These are phyloP conservation scores for Arthromyces matolae DNA, from an alignment of 768 basidiomycete genomes.

Conservation along the genomic window DNA sequence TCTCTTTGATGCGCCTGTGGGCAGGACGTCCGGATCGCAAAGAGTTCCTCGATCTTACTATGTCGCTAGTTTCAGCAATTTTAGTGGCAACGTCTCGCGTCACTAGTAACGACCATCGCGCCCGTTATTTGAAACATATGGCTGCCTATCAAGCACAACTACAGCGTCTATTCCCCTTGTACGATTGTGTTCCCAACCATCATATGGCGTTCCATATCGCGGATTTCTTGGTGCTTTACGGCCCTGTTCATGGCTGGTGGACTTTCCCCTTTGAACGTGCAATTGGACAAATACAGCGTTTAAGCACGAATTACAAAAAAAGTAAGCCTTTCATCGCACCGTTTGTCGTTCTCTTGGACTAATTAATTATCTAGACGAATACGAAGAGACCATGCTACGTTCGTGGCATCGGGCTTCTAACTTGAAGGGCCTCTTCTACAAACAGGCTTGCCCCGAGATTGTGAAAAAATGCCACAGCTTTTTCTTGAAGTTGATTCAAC, in stretches of 20 bases:
- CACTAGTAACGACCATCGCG: constrained; percentile 15
- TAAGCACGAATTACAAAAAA: constrained; percentile 27
- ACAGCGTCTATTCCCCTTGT: constrained; percentile 13
- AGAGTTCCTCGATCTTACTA: constrained; percentile 24
- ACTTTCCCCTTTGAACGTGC: constrained; percentile 33
- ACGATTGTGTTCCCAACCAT: constrained; percentile 20
- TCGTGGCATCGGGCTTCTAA: constrained; percentile 14
- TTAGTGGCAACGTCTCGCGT: constrained; percentile 19
- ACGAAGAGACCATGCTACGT: constrained; percentile 11
- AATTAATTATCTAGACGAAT: constrained; percentile 4
- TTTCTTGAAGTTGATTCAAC: background rate
- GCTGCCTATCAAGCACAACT: constrained; percentile 17
- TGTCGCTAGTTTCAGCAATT: constrained; percentile 32
- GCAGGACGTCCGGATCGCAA: constrained; percentile 19
- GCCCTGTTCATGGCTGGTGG: constrained; percentile 38
- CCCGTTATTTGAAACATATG: constrained; percentile 9
- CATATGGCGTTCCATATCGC: constrained; percentile 27
- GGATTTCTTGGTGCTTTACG: constrained; percentile 23
- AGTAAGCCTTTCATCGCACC: constrained; percentile 9
- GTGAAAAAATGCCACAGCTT: background rate
- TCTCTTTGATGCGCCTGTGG: constrained; percentile 37
- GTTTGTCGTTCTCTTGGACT: background rate
- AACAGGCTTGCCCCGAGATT: background rate
- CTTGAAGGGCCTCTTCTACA: constrained; percentile 12
- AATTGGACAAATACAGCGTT: constrained; percentile 33